phyloP scores from a whole-genome alignment of 257 asterid species.

The Plantago elongata region DNA sequence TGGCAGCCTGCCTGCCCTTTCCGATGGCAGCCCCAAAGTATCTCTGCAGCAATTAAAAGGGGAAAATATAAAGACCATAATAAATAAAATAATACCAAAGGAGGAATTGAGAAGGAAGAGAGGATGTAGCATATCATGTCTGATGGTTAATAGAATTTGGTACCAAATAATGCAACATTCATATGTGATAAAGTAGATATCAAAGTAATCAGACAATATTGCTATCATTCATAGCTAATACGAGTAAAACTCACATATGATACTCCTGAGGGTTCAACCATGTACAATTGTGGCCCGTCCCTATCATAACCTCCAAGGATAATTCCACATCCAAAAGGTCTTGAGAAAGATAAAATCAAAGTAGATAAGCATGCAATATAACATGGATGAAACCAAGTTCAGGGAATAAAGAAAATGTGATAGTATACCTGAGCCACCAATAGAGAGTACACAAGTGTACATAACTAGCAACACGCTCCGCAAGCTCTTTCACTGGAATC shows the following conservation, averaged over 20 bases:
- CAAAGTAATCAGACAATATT: slow-evolving; percentile 10
- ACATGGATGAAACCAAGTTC: slow-evolving; percentile 2
- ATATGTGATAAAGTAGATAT: background rate
- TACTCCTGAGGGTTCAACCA: slow-evolving; percentile 89
- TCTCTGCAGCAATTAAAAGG: slow-evolving; percentile 41
- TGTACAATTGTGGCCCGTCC: slow-evolving; percentile 88
- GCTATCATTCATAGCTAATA: slow-evolving; percentile 4
- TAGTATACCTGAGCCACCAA: slow-evolving; percentile 93
- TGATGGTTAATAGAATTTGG: no score
- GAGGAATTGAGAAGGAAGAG: background rate
- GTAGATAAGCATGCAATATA: slow-evolving; percentile 19
- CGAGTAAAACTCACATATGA: slow-evolving; percentile 56
- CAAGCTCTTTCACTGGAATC: slow-evolving; percentile 87
- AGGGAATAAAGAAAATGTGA: background rate
- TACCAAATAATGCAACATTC: background rate
- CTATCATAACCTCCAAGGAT: slow-evolving; percentile 93
- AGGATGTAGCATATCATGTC: background rate
- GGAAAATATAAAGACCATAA: slow-evolving; percentile 14
- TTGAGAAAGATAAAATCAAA: slow-evolving; percentile 22
- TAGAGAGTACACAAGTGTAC: slow-evolving; percentile 92
- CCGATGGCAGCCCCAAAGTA: slow-evolving; percentile 96
- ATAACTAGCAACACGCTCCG: slow-evolving; percentile 89
- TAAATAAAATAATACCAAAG: slow-evolving; percentile 6
- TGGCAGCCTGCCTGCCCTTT: slow-evolving; percentile 96
- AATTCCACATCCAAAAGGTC: slow-evolving; percentile 95